Conservation (phyloP, 2,329 filamentous ascomycete genomes). For the Aspergillus ochraceoroseus region DNA sequence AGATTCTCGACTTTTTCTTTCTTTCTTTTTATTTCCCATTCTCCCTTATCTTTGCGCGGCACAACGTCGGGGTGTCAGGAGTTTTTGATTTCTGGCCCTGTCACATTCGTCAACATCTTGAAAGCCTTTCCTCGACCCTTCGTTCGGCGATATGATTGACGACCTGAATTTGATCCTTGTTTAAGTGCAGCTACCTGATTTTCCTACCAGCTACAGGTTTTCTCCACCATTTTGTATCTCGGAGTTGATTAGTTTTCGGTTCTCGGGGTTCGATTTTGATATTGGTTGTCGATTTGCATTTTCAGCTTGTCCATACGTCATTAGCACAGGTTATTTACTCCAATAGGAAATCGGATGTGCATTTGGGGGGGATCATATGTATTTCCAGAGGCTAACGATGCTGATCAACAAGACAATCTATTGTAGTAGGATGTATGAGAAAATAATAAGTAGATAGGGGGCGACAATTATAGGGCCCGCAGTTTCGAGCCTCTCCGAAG, state of each 20-base stretch:
- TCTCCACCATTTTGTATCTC: conserved; percentile 1
- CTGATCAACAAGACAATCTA: too few species aligned
- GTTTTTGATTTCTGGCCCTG: background rate
- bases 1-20: conserved; percentile 1
- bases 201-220: background rate
- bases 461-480: background rate
- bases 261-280: conserved; percentile 1
- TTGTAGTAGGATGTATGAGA: background rate
- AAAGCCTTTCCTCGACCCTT: background rate
- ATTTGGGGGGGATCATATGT: background rate
- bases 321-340: conserved; percentile 2
- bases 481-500: background rate
- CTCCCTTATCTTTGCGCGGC: background rate
- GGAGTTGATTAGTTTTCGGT: conserved; percentile 6
- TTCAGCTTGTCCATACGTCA: background rate
- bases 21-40: conserved; percentile 1
- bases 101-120: background rate
- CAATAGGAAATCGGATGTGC: background rate
- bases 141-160: background rate
- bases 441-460: background rate
- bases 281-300: background rate
- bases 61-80: background rate
- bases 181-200: background rate
- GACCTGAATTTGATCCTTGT: background rate
- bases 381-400: too few species aligned